Conservation (phyloP, 83 land plant species). For the Thuja plicata region DNA sequence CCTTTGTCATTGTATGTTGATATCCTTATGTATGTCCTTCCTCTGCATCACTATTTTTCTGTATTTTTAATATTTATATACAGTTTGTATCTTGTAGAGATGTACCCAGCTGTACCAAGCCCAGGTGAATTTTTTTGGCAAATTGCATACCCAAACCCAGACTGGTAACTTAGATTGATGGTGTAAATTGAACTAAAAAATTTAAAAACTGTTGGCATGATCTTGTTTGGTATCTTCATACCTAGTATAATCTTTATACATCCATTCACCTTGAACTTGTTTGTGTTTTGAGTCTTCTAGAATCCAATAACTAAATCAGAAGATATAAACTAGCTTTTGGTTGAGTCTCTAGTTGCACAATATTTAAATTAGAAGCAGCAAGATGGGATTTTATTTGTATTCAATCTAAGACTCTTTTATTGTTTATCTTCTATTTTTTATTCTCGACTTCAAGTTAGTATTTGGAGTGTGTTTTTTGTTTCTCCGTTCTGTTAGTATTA, state of each 20-base stretch:
- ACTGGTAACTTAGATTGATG: no score
- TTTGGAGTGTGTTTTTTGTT: not conserved
- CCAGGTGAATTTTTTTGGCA: no score
- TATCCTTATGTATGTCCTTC: no score
- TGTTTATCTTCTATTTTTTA: not conserved
- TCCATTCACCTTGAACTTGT: not conserved
- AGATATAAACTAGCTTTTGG: no score
- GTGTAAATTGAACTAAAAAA: not conserved
- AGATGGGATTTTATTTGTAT: not conserved
- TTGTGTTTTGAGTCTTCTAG: not conserved
- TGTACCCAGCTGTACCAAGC: no score
- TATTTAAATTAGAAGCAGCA: not conserved
- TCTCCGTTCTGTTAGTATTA: not conserved
- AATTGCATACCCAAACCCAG: no score
- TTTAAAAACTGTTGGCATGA: not conserved
- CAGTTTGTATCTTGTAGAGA: no score
- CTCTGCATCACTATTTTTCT: no score
- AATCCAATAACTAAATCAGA: no score
- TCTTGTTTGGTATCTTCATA: not conserved
- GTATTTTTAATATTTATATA: no score
- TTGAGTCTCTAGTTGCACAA: not conserved
- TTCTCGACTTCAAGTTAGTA: not conserved
- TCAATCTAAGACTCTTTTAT: not conserved
- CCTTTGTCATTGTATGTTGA: no score
- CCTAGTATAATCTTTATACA: not conserved